phyloP scores from a whole-genome alignment of 2,329 filamentous ascomycete species.

The Claviceps digitariae region DNA sequence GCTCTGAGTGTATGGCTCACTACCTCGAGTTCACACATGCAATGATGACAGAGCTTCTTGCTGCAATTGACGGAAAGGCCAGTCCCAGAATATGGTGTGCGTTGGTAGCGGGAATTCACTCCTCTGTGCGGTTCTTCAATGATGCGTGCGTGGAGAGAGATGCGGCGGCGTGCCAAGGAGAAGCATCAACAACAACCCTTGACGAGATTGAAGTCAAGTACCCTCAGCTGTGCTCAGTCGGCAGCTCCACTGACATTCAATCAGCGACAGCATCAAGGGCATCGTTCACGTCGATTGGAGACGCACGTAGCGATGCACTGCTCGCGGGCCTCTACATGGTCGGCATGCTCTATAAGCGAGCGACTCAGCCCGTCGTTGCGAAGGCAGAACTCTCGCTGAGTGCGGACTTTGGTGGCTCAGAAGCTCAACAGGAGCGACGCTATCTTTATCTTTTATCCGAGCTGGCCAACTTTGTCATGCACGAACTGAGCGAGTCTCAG shows the following conservation, averaged over 20 bases:
- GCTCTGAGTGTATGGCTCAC: conserved; percentile 21
- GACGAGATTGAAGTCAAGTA: conserved; percentile 14
- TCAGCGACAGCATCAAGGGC: conserved; percentile 2
- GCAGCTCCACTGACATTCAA: background rate
- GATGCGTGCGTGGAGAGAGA: conserved; percentile 24
- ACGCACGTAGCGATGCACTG: conserved; percentile 25
- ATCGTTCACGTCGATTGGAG: conserved; percentile 11
- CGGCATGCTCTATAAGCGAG: conserved; percentile 27
- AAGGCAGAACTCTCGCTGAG: conserved; percentile 17
- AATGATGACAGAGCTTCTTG: conserved; percentile 22
- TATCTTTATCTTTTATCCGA: conserved; percentile 24
- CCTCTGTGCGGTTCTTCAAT: conserved; percentile 22
- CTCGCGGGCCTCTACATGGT: conserved; percentile 23
- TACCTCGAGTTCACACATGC: conserved; percentile 26
- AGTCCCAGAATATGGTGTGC: conserved; percentile 23
- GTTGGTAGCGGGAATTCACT: conserved; percentile 24
- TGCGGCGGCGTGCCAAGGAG: conserved; percentile 10
- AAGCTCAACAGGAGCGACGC: conserved; percentile 16
- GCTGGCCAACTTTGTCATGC: conserved; percentile 23
- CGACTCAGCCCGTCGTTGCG: conserved; percentile 16
- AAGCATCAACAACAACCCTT: conserved; percentile 2
- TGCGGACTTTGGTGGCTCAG: conserved; percentile 16
- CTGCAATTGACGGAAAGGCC: conserved; percentile 19
- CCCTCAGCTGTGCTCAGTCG: conserved; percentile 14
- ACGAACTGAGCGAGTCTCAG: conserved; percentile 24